phyloP scores from a whole-genome alignment of 768 basidiomycete species.

The Amanita fuliginea region DNA sequence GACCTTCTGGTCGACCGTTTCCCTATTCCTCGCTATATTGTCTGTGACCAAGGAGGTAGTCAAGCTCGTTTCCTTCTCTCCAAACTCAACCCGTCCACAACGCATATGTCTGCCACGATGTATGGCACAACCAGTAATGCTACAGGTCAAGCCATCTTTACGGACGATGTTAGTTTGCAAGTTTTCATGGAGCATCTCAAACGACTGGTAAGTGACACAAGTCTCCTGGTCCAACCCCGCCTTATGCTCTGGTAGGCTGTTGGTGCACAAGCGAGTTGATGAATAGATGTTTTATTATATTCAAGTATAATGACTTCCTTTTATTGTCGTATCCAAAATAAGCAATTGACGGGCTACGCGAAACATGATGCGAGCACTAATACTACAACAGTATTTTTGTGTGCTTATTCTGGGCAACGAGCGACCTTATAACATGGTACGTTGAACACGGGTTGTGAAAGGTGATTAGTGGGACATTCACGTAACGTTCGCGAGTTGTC shows the following conservation, averaged over 20 bases:
- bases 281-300: neutral
- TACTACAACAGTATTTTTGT: too few relatives aligned
- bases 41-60: slow-evolving; percentile 94
- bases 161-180: slow-evolving; percentile 96
- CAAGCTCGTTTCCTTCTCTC: slow-evolving; percentile 97
- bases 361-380: too few relatives aligned
- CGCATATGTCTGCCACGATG: slow-evolving; percentile 89
- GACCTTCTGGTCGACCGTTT: slow-evolving; percentile 92
- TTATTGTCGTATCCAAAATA: neutral
- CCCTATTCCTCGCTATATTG: slow-evolving; percentile 96
- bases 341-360: neutral
- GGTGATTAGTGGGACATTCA: too few relatives aligned
- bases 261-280: slow-evolving; percentile 20
- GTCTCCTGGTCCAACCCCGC: neutral
- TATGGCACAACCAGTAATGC: slow-evolving; percentile 67
- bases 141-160: slow-evolving; percentile 90
- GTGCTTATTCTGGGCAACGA: too few relatives aligned
- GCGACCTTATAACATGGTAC: neutral
- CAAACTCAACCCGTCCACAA: slow-evolving; percentile 96
- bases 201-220: slow-evolving; percentile 52
- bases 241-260: slow-evolving; percentile 14
- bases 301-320: neutral
- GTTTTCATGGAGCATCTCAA: slow-evolving; percentile 98
- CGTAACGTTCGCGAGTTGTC: too few relatives aligned
- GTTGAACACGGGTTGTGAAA: too few relatives aligned